Evolutionary conservation across 2,329 filamentous ascomycete species (phyloP), one percentile per base, ranked within the genome.

Genomic region (Botrytis tulipae): DNA sequence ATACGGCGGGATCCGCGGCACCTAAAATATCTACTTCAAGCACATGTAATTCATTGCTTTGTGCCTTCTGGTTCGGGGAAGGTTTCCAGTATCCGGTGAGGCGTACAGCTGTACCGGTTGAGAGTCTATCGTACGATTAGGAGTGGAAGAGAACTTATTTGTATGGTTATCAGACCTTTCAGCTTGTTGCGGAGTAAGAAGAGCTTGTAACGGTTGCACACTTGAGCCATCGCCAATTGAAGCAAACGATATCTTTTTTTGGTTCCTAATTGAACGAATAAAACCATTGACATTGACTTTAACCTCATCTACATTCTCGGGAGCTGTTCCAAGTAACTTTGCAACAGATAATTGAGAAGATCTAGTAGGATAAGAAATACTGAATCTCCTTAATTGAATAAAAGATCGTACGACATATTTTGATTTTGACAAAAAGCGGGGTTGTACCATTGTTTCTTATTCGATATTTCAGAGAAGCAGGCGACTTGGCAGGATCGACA

Each of bases 171-270:
- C 73, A 59, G 59, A 71, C 69, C 75, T 74, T 72, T 80, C 68
- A 57, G 78, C 74, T 78, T 78, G 78, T 70, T 76, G 74, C 40
- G 77, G 78, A 63, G 76, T 79, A 44, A 82, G 74, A 9, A 81
- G 73, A 67, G 78, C 77, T 84, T 99, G 96, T 72, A 98, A 82
- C 42, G 93, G 86, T 75, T 91, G 86, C 77, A 93, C 85, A 60
- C 92, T 94, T 20, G 94, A 97, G 62, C 96, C 96, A 85, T 99
- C 96, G 18, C 92, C 91, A 70, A 98, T 86, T 74, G 94, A 89
- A 70, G 95, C 91, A 83, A 99, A 98, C 8, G 92, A 91, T 74
- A 92, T 86, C 35, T 88, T 88, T 82, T 98, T 97, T 85, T 97
- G 94, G 82, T 93, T 93, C 75, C 95, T 89, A 74, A 97, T 91